phyloP scores from a whole-genome alignment of 2,329 filamentous ascomycete genomes.

The Aspergillus clavatus region DNA sequence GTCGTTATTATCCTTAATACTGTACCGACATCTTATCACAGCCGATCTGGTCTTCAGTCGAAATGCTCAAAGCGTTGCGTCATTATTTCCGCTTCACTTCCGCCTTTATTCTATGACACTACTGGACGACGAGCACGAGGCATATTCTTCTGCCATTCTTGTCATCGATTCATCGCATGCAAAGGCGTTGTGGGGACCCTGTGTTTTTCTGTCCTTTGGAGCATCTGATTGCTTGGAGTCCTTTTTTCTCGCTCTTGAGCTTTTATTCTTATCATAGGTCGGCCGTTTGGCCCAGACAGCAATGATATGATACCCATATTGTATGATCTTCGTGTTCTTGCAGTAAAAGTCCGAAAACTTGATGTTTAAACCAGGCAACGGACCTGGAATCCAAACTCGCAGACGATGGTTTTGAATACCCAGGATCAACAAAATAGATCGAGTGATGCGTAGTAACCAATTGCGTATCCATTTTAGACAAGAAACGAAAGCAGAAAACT shows the following conservation, averaged over 20 bases:
- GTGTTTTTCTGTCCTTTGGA: slow-evolving; percentile 13
- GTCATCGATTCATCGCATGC: neutral
- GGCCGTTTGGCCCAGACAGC: neutral
- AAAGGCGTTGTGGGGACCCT: slow-evolving; percentile 4
- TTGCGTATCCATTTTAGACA: neutral
- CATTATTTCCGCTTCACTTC: neutral
- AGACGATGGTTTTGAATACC: slow-evolving; percentile 3
- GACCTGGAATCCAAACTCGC: too few species aligned
- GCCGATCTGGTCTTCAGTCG: neutral
- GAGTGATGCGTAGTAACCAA: too few species aligned
- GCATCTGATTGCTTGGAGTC: slow-evolving; percentile 21
- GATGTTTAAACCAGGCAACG: too few species aligned
- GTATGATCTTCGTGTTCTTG: too few species aligned
- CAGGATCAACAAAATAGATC: neutral
- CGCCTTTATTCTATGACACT: too few species aligned
- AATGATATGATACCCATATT: neutral
- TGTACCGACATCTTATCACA: neutral
- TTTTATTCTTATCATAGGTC: neutral
- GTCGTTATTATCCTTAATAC: neutral
- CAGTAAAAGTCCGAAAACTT: too few species aligned
- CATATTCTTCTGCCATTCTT: neutral
- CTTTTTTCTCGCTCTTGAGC: slow-evolving; percentile 8
- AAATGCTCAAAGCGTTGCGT: neutral
- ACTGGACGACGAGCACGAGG: neutral
- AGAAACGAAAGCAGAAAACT: slow-evolving; percentile 19